Evolutionary conservation across 805 yeast species (phyloP), one percentile per base, ranked within the genome.

Genomic region (Candida mattraensis): DNA sequence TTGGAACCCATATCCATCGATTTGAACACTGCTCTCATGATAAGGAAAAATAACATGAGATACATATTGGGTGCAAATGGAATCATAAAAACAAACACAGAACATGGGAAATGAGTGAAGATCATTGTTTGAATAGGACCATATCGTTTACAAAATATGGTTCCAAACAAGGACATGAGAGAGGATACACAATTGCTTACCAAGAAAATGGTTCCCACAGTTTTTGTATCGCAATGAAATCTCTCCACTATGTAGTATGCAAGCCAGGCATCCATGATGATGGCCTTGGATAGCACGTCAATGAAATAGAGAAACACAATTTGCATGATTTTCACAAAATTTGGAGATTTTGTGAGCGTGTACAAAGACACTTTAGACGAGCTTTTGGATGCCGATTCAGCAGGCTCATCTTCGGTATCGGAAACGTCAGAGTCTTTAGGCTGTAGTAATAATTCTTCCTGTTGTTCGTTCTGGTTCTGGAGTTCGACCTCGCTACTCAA

Each of bases 1-100:
- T 71, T 71, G 7, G 76, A 70, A 1, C 74, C 72, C 18, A 65
- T 58, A 42, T 71, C 77, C 75, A 71, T 69, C 16, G 69, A 55
- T 43, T 69, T 69, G 22, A 70, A 64, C 3, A 60, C 46, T 1
- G 70, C 62, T 48, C 74, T 56, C 10, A 61, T 39, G 3, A 67
- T 43, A 26, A 64, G 40, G 4, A 64, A 50, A 10, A 56, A 44
- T 33, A 67, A 39, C 40, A 72, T 61, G 8, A 56, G 29, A 3
- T 37, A 29, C 21, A 67, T 47, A 17, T 60, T 53, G 3, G 50
- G 37, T 5, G 75, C 71, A 10, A 68, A 39, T 7, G 76, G 70
- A 17, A 67, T 59, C 13, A 66, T 28, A 10, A 61, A 52, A 22
- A 69, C 55, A 29, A 70, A 53, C 2, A 67, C 34, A 2, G 73